These are phyloP conservation scores for Triadica sebifera DNA, from an alignment of 345 rosid genomes.

Conservation along the genomic window DNA sequence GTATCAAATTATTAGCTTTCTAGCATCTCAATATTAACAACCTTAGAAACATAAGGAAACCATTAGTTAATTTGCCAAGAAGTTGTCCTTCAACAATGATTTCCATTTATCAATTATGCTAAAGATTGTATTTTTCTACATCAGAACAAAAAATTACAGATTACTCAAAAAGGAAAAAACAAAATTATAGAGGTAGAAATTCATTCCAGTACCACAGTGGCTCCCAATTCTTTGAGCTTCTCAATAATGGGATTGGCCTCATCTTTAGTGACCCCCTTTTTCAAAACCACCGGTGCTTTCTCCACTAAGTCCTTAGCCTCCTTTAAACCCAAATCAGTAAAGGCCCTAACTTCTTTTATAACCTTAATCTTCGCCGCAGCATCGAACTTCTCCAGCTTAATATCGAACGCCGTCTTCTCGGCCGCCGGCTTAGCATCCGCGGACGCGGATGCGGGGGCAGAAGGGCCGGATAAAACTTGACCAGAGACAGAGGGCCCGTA, in stretches of 20 bases:
- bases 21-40: background rate
- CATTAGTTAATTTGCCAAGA: background rate
- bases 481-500: conserved; percentile 56
- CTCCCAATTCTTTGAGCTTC: conserved; percentile 75
- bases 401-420: conserved; percentile 75
- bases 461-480: conserved; percentile 22
- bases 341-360: conserved; percentile 71
- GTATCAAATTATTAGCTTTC: background rate
- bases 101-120: background rate
- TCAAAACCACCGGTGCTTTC: conserved; percentile 71
- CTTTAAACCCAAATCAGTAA: conserved; percentile 78
- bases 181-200: background rate
- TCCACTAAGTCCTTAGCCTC: conserved; percentile 86
- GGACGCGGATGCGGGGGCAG: conserved; percentile 33
- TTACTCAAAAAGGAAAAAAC: background rate
- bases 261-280: conserved; percentile 66
- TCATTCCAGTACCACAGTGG: conserved; percentile 72
- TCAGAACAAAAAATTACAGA: conserved; percentile 3
- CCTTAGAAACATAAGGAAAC: background rate
- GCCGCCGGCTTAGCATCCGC: conserved; percentile 27
- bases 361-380: conserved; percentile 67
- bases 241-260: conserved; percentile 59
- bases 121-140: background rate
- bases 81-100: background rate
- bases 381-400: conserved; percentile 85